A percentile compares a stretch with the other conserved stretches of the same genome.
These are phyloP conservation scores for Petunia hybrid DNA, from an alignment of 305 asterid genomes.

Conservation along the genomic window DNA sequence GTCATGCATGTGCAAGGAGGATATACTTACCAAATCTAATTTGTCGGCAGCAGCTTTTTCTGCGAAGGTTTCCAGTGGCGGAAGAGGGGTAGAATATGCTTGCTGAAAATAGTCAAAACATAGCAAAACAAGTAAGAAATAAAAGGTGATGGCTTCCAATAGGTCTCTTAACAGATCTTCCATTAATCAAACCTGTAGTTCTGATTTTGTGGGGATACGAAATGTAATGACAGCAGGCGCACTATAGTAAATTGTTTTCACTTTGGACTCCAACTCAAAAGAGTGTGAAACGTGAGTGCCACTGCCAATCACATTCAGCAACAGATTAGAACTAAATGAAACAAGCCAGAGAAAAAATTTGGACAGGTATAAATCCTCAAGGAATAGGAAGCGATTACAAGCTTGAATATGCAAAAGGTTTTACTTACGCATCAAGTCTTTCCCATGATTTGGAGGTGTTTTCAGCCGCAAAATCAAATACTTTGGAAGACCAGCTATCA, in stretches of 20 bases:
- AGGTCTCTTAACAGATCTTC: slow-evolving; percentile 20
- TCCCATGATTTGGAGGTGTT: slow-evolving; percentile 73
- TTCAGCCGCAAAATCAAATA: slow-evolving; percentile 62
- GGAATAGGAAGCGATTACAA: neutral
- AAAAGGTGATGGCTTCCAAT: neutral
- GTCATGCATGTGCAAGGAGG: slow-evolving; percentile 29
- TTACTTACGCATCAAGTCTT: slow-evolving; percentile 58
- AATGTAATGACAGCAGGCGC: slow-evolving; percentile 70
- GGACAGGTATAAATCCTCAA: neutral
- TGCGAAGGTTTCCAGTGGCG: slow-evolving; percentile 57
- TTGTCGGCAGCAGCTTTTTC: slow-evolving; percentile 43
- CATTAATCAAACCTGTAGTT: slow-evolving; percentile 57
- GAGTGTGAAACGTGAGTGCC: slow-evolving; percentile 74
- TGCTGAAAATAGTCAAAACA: slow-evolving; percentile 47
- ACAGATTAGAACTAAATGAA: slow-evolving; percentile 16
- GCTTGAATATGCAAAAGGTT: slow-evolving; percentile 21
- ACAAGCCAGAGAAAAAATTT: neutral
- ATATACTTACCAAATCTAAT: slow-evolving; percentile 51
- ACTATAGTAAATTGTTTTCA: slow-evolving; percentile 62
- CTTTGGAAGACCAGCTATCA: slow-evolving; percentile 60
- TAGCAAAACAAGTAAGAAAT: neutral
- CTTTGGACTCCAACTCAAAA: slow-evolving; percentile 67
- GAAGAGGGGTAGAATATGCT: slow-evolving; percentile 70
- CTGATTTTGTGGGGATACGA: slow-evolving; percentile 55
- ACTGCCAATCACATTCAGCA: slow-evolving; percentile 45